Base-by-base conservation (phyloP, 2,329 filamentous ascomycete species). In the Aspergillus puulaauensis region DNA sequence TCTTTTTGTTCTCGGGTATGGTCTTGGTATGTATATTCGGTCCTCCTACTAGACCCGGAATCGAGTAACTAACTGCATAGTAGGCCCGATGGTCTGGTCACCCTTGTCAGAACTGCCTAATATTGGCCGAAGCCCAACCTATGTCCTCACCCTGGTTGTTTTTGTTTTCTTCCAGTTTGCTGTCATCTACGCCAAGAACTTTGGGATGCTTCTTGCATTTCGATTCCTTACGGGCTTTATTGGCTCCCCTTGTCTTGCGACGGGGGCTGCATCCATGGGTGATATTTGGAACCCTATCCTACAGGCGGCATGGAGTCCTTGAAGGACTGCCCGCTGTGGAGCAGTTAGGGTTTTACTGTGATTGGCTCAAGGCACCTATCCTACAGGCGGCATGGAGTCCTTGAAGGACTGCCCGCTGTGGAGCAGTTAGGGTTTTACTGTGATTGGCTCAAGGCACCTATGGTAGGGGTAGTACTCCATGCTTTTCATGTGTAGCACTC, bases 181-280 rank as follows among this genome's bases (percentile, higher is more conserved):
- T 5, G 37, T 50, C 7, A 37, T 44, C 5, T 35, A 35, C 3
- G 53, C 27, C 1, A 27, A 45, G n/a, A 56, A 56, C 33, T 37
- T 50, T 17, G 37, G 23, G 2, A 37, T 19, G 70, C 69, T 86
- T 0, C 69, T 85, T 0, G 79, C 75, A 2, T 78, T 84, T 41
- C 77, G 82, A 6, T 83, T 83, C 63, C 59, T 84, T 0, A 79
- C 78, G 0, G 82, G 81, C 0, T 81, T 51, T 6, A 3, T 46
- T 21, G 54, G 80, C 2, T 74, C 70, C 0, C 78, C 79, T 0
- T 72, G 72, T 0, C 71, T 80, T 0, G 79, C 79, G 0, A 80
- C 77, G 1, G 78, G 78, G 2, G 79, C 73, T 43, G 79, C 79
- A 6, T 75, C 75, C 0, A 68, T 80, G 11, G 70, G 67, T 0